A percentile compares a stretch with the other conserved stretches of the same genome.
These are phyloP conservation scores for Pseudogymnoascus sp. DNA, from an alignment of 2,329 filamentous ascomycete species.

Conservation along the genomic window DNA sequence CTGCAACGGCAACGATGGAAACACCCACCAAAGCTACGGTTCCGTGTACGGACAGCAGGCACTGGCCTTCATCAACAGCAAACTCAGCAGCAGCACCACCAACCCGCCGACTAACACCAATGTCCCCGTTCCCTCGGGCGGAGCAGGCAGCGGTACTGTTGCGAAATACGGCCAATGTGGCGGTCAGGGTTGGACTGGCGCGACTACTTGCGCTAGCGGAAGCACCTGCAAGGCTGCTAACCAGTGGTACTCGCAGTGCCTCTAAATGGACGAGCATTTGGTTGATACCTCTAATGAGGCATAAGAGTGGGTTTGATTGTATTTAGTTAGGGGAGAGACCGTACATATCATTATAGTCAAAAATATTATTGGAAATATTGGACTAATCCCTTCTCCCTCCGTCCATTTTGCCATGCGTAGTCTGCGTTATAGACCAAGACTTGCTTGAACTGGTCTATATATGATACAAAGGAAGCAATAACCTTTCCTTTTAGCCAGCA, in stretches of 20 bases:
- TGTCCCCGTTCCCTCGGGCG: background rate
- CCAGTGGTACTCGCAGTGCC: constrained; percentile 19
- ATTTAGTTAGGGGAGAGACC: constrained; percentile 1
- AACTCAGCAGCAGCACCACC: constrained; percentile 30
- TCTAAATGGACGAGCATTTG: constrained; percentile 8
- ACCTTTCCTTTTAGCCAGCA: background rate
- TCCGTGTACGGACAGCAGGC: constrained; percentile 47
- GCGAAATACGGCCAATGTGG: constrained; percentile 24
- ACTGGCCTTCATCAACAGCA: constrained; percentile 47
- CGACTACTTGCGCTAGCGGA: constrained; percentile 15
- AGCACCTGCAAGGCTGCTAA: constrained; percentile 19
- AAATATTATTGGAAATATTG: background rate
- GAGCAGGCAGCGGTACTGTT: constrained; percentile 10
- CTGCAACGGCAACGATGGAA: constrained; percentile 47
- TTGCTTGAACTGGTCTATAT: background rate
- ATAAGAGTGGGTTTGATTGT: background rate
- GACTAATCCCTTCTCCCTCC: background rate
- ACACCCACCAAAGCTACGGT: constrained; percentile 49
- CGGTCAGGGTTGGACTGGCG: constrained; percentile 18
- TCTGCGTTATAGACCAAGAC: background rate
- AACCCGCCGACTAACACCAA: background rate
- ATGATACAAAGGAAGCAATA: background rate
- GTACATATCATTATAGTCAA: constrained; percentile 18
- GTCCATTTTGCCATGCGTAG: background rate
- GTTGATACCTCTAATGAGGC: background rate